A percentile compares a stretch with the other conserved stretches of the same genome.
Evolutionary conservation across 1,139 yeast species (phyloP).

Genomic region (Saccharomyces hybrid): DNA sequence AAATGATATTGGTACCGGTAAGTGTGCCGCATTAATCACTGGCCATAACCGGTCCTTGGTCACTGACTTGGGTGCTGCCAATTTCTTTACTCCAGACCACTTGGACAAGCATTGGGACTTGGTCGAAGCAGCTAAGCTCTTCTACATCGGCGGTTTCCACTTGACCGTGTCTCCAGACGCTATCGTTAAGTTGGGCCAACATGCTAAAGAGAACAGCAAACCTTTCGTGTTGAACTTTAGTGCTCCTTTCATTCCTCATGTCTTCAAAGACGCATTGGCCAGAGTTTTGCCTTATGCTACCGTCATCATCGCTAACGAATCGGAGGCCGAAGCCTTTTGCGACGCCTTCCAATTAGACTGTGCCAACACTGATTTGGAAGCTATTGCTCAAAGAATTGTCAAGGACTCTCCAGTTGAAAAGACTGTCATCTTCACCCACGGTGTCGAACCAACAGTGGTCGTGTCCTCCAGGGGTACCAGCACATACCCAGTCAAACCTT

Average conservation of each 20-base stretch:
- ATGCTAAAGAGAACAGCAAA: constrained; percentile 82
- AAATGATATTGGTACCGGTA: constrained; percentile 76
- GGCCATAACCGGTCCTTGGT: constrained; percentile 87
- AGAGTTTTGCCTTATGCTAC: constrained; percentile 80
- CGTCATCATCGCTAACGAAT: constrained; percentile 87
- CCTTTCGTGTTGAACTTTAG: constrained; percentile 79
- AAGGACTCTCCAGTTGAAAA: constrained; percentile 60
- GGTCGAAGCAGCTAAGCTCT: constrained; percentile 73
- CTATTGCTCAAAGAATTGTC: constrained; percentile 71
- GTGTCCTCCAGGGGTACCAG: constrained; percentile 42
- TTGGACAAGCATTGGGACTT: constrained; percentile 79
- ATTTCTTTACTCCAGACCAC: constrained; percentile 87
- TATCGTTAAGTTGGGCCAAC: constrained; percentile 79
- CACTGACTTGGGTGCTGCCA: constrained; percentile 96
- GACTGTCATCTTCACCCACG: constrained; percentile 88
- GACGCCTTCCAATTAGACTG: constrained; percentile 60
- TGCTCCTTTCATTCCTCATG: constrained; percentile 94
- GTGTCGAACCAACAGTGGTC: constrained; percentile 82
- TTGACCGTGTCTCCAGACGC: constrained; percentile 96
- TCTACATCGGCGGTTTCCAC: constrained; percentile 96
- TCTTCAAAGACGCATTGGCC: constrained; percentile 88
- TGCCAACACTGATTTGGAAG: constrained; percentile 53
- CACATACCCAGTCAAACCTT: constrained; percentile 59
- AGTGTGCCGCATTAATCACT: constrained; percentile 92
- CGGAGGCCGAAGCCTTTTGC: constrained; percentile 94